Evolutionary conservation across 2,329 filamentous ascomycete species (phyloP), one percentile per base, ranked within the genome.

Genomic region (Nothophaeocryptopus gaeumannii): DNA sequence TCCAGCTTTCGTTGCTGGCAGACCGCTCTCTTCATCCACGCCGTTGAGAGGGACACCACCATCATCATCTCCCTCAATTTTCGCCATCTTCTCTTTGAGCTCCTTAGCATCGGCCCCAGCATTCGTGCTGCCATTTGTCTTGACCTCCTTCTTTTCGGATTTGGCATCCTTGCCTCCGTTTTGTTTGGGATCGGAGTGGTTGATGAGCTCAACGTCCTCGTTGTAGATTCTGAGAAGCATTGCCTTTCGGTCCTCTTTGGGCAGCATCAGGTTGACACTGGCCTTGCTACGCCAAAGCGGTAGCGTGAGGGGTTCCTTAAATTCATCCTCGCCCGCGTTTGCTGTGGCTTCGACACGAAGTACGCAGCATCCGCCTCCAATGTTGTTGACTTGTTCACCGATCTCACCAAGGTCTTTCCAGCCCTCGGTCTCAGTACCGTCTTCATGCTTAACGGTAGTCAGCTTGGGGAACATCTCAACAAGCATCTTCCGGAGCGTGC

Each of bases 381-480:
- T 82, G 54, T 89, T 84, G 39, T 83, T 78, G 1, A 95, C 86
- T 44, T 85, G 80, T 71, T 91, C 86, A 53, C 89, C 91, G 54
- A 97, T 92, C 75, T 97, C 93, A 53, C 86, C 86, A 32, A 96
- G 81, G 41, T 82, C 78, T 67, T 82, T 79, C 82, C 85, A 91
- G 50, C 82, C 85, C 11, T 46, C 84, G 82, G 51, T 85, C 83
- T 54, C 83, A 5, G 55, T 49, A 13, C 58, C 62, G 33, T 61
- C 58, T n/a, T 66, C 61, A 7, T 58, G 48, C 38, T 56, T 49
- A 32, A 53, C 41, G 8, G 56, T 54, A 10, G 55, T 78, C 53
- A 97, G 84, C 67, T 89, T 91, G 45, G 92, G 91, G 74, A 99
- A 99, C 89, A 99, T 96, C 73, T 99, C 92, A 45, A 91, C 85